A percentile compares a stretch with the other conserved stretches of the same genome.
These are phyloP conservation scores for Rubia peregrina DNA, from an alignment of 305 asterid genomes.

Conservation along the genomic window DNA sequence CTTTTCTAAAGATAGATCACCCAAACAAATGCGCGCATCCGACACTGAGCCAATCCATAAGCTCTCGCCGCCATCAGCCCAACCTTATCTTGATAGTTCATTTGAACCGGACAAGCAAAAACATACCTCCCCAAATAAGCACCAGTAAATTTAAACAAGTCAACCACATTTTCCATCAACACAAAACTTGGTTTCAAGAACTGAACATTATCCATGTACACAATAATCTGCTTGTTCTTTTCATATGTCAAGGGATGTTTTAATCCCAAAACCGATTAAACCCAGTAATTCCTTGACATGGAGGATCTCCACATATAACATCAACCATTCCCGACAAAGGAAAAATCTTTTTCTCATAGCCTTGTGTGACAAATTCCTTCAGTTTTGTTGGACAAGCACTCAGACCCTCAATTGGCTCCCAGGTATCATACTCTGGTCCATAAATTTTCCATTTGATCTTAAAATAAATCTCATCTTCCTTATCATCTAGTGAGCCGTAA, in stretches of 20 bases:
- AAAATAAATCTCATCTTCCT: too few species aligned
- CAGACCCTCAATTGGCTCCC: too few species aligned
- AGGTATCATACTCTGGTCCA: too few species aligned
- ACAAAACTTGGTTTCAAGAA: constrained; percentile 56
- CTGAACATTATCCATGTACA: constrained; percentile 62
- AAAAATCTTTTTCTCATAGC: constrained; percentile 46
- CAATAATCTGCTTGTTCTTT: constrained; percentile 58
- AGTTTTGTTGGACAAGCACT: constrained; percentile 55
- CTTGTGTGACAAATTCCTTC: constrained; percentile 47
- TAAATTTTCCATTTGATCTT: too few species aligned
- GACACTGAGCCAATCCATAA: constrained; percentile 81
- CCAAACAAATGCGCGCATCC: constrained; percentile 82
- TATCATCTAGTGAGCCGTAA: constrained; percentile 24
- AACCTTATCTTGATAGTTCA: constrained; percentile 67
- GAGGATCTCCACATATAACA: constrained; percentile 93
- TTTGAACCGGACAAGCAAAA: constrained; percentile 48
- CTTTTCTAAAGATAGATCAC: constrained; percentile 51
- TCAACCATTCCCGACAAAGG: constrained; percentile 80
- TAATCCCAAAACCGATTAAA: constrained; percentile 62
- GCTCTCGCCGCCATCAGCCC: constrained; percentile 94
- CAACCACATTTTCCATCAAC: constrained; percentile 87
- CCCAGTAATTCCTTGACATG: constrained; percentile 96
- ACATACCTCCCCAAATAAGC: constrained; percentile 79
- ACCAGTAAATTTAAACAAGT: constrained; percentile 49
- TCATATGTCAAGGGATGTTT: constrained; percentile 50